These are phyloP conservation scores for Cetraspora pellucida DNA, from an alignment of 192 early-diverging fungal species.

Conservation along the genomic window DNA sequence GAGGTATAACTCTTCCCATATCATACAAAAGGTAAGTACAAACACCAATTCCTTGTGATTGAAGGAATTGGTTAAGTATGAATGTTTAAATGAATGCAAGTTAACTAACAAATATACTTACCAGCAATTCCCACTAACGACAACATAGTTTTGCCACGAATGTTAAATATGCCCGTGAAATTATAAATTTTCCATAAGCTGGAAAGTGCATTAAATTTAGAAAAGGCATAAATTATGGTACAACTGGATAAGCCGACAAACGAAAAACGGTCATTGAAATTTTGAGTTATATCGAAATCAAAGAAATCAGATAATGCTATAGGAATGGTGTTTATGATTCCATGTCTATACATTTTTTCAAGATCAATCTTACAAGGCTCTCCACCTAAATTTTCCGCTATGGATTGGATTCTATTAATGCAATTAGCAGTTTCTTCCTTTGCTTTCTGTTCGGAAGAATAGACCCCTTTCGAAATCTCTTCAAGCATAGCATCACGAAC, in stretches of 20 bases:
- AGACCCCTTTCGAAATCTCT: conserved; percentile 63
- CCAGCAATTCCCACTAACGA: conserved; percentile 62
- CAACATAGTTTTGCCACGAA: conserved; percentile 58
- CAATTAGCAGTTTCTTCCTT: conserved; percentile 43
- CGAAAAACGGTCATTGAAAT: conserved; percentile 43
- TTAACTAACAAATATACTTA: conserved; percentile 46
- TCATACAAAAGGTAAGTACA: conserved; percentile 68
- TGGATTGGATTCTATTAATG: conserved; percentile 46
- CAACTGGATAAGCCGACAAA: conserved; percentile 43
- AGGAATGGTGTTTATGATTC: conserved; percentile 39
- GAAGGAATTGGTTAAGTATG: background rate
- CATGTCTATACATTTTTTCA: conserved; percentile 31
- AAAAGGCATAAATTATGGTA: conserved; percentile 47
- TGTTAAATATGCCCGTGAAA: conserved; percentile 63
- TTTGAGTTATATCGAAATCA: conserved; percentile 50
- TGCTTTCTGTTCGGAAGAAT: conserved; percentile 61
- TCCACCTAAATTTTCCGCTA: conserved; percentile 39
- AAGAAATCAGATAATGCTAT: conserved; percentile 42
- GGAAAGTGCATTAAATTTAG: conserved; percentile 36
- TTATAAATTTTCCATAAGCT: conserved; percentile 51
- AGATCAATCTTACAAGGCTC: background rate
- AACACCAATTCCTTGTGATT: conserved; percentile 49
- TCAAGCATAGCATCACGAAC: conserved; percentile 72
- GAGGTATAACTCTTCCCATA: conserved; percentile 69
- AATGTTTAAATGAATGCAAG: background rate